Conservation (phyloP, 495 filamentous ascomycete species). For the Penicillium riverlandense region DNA sequence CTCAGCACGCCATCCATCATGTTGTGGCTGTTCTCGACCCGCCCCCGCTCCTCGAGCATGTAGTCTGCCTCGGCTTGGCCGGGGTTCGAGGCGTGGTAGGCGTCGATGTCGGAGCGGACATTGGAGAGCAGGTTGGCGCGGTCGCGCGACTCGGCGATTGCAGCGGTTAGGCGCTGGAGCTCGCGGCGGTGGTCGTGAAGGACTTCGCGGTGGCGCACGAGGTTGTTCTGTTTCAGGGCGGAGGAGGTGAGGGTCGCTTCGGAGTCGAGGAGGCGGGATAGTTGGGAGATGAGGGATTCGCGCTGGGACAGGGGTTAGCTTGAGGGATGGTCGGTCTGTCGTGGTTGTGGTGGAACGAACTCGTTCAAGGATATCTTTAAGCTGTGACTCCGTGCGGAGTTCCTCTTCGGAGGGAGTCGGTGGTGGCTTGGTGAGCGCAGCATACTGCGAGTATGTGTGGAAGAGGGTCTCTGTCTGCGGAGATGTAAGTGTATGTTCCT, state of each 20-base stretch:
- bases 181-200: slow-evolving; percentile 82
- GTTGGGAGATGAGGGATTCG: slow-evolving; percentile 72
- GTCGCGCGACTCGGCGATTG: slow-evolving; percentile 67
- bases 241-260: slow-evolving; percentile 85
- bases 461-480: slow-evolving; percentile 83
- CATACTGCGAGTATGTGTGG: slow-evolving; percentile 92
- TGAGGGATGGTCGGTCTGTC: background rate
- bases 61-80: slow-evolving; percentile 83
- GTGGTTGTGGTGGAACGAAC: slow-evolving; percentile 9
- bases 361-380: slow-evolving; percentile 74
- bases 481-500: background rate
- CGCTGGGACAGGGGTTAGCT: slow-evolving; percentile 45
- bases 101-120: slow-evolving; percentile 85
- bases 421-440: slow-evolving; percentile 71
- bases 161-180: slow-evolving; percentile 59
- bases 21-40: slow-evolving; percentile 80
- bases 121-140: slow-evolving; percentile 86
- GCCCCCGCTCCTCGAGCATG: slow-evolving; percentile 84
- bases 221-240: slow-evolving; percentile 89
- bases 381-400: slow-evolving; percentile 63
- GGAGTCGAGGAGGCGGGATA: slow-evolving; percentile 85
- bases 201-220: slow-evolving; percentile 85
- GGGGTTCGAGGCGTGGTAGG: slow-evolving; percentile 76
- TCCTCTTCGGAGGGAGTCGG: slow-evolving; percentile 83
- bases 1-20: slow-evolving; percentile 86